Conservation (phyloP, 768 basidiomycete genomes). For the Boletus subparvulus region DNA sequence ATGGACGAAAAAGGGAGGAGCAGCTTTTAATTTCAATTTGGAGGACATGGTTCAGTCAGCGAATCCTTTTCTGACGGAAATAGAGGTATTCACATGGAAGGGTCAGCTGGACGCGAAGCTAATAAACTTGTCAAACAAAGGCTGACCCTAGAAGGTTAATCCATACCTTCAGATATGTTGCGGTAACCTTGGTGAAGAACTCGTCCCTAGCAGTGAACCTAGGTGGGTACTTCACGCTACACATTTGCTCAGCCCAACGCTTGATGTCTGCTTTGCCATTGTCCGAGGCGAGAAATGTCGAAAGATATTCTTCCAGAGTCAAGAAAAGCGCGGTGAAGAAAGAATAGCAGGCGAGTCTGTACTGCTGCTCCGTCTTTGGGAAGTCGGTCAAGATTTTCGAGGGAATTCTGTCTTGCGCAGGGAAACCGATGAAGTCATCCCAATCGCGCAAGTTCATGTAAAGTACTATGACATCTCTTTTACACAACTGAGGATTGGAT, state of each 20-base stretch:
- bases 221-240: not conserved
- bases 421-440: not conserved
- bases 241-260: not conserved
- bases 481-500: not conserved
- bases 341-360: not conserved
- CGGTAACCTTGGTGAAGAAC: not conserved
- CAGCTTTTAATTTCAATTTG: not conserved
- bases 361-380: not conserved
- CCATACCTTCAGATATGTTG: not conserved
- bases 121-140: not conserved
- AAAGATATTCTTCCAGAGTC: not conserved
- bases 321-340: not conserved
- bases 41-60: not conserved
- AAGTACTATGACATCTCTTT: not conserved
- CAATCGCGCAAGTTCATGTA: not conserved
- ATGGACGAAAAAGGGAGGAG: not conserved
- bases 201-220: not conserved
- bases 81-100: not conserved
- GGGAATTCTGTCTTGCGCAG: not conserved
- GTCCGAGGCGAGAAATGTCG: not conserved
- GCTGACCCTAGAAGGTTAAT: not conserved
- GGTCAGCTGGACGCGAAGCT: not conserved
- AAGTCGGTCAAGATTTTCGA: not conserved
- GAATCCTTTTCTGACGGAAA: no score
- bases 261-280: not conserved